Evolutionary conservation across 2,329 filamentous ascomycete species (phyloP), one percentile per base, ranked within the genome.

Genomic region (Triangularia verruculosa): DNA sequence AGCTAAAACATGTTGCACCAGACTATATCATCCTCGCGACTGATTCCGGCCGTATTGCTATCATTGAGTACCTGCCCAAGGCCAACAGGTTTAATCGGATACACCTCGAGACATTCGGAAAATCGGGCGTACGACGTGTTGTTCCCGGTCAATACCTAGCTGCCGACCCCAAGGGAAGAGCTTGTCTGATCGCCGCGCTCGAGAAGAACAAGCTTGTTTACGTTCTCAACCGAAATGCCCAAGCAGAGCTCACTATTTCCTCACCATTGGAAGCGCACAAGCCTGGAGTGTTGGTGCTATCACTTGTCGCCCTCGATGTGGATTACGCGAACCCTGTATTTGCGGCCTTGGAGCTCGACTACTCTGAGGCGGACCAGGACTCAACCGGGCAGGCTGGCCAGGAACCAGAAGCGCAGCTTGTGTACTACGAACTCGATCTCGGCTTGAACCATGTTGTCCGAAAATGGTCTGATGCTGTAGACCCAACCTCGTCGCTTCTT

Each of bases 151-250:
- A 99, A 77, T 99, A 97, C 73, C 85, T 99, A 27, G 95, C 94
- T 6, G 92, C 92, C 59, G 95, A 99, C 73, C 95, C 95, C 27
- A 97, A 97, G 77, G 95, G 95, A 62, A 88, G 95, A 79, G 96
- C 96, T 61, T 97, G 94, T 74, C 84, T 99, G 74, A 91, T 98
- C 66, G 93, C 95, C 9, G 94, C 93, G 4, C 85, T 94, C 61
- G 96, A 99, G 80, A 99, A 99, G 85, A 99, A 98, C 81, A 99
- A 99, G 81, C 89, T 99, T 62, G 95, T 99, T 70, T 99, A 99
- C 78, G 94, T 99, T 72, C 83, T 99, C 70, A 98, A 98, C 77
- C 89, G 96, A 69, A 96, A 97, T 78, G 86, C 93, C 2, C 92
- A 98, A 77, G 93, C 93, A 17, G 92, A 97, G 76, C 86, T 99